Percentiles rank a stretch among this genome's conserved stretches.
phyloP scores from a whole-genome alignment of 2,329 filamentous ascomycete genomes.

The Periglandula ipomoeae region DNA sequence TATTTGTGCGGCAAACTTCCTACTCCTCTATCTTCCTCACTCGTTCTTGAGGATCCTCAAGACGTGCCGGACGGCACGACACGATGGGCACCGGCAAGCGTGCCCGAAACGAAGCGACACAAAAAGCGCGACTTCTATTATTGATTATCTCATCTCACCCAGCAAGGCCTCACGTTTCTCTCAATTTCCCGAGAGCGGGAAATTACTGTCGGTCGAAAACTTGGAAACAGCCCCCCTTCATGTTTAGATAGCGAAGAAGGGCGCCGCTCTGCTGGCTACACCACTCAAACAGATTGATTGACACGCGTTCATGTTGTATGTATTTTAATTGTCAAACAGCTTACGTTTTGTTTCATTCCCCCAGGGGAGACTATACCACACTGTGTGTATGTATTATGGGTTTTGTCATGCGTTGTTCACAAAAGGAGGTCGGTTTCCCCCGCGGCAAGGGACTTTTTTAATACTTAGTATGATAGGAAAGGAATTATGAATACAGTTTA shows the following conservation, averaged over 20 bases:
- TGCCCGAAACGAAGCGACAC: no score
- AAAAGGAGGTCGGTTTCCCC: neutral
- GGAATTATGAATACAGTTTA: constrained; percentile 1
- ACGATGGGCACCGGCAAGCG: no score
- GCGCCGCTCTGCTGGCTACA: neutral
- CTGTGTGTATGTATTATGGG: constrained; percentile 1
- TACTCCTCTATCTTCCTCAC: no score
- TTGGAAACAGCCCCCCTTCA: neutral
- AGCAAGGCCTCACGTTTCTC: neutral
- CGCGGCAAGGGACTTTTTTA: neutral
- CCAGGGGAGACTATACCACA: neutral
- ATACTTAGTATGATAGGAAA: neutral
- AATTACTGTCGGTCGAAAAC: neutral
- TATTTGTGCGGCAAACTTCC: no score
- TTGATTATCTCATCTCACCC: no score
- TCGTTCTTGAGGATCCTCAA: no score
- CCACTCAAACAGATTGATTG: neutral
- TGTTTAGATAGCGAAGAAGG: neutral
- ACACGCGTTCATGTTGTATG: neutral
- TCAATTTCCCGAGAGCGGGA: neutral
- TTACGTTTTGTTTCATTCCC: neutral
- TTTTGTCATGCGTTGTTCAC: neutral
- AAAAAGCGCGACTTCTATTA: no score
- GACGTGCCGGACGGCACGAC: no score
- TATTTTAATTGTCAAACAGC: neutral